Base-by-base conservation (phyloP, 768 basidiomycete genomes). In the Leccinum imitatum region DNA sequence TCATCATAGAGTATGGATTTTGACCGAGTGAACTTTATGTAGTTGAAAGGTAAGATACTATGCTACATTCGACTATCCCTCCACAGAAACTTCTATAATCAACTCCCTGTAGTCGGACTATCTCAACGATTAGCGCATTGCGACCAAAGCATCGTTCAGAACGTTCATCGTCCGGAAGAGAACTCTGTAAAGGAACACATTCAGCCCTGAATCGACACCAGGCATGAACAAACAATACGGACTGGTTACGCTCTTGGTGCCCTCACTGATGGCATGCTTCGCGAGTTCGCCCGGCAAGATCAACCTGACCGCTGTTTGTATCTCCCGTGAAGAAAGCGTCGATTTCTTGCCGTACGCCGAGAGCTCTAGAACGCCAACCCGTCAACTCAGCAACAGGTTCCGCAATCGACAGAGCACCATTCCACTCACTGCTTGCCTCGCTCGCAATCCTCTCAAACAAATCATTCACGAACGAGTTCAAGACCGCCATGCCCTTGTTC, bases 201-300 rank as follows among this genome's bases (percentile, higher is more conserved):
- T 70, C 39, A 69, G 59, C 21, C 15, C 51, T 9, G 4, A 23
- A 23, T 11, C 44, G 4, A 2, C 17, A 11, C 1, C 4, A 41
- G 6, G 13, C 8, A 41, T 50, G 4, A 21, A 3, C 3, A 37
- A 35, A 57, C 3, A 14, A 60, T n/a, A 72, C 68, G 19, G n/a
- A 72, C 71, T 72, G 19, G 84, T 85, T 37, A 85, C 84, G 48
- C 79, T 81, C 77, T 85, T 86, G 21, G 85, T 89, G 61, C 87
- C 87, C 75, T 89, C 87, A 35, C 85, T 87, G 73, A 89, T 87
- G 63, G 87, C 87, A 71, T 89, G 87, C 77, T 89, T 89, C 59
- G 85, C 84, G 30, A 89, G 79, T 72, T 87, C 87, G 64, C 86
- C 87, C 14, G 87, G 86, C 37, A 89, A 79, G 75, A 89, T 87